Percentiles rank a stretch among this genome's conserved stretches.
Evolutionary conservation across 2,329 filamentous ascomycete genomes (phyloP).

Genomic region (Bretziella fagacearum): DNA sequence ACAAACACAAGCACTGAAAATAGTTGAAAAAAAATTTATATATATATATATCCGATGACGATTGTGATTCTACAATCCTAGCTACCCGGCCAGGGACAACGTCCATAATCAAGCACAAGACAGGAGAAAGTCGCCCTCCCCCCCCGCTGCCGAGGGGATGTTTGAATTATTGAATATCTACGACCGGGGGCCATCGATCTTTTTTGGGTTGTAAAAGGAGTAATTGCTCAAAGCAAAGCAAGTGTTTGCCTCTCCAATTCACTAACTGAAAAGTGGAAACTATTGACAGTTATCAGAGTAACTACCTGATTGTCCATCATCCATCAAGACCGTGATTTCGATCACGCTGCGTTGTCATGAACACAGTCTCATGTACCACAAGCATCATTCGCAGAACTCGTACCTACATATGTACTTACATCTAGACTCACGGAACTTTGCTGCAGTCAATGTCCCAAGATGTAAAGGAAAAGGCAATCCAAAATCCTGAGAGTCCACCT

Average conservation of each 20-base stretch:
- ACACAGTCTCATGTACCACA: too few relatives aligned
- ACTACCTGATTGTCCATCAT: too few relatives aligned
- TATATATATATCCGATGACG: neutral
- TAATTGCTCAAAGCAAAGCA: neutral
- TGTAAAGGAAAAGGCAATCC: too few relatives aligned
- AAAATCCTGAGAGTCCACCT: neutral
- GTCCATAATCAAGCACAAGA: neutral
- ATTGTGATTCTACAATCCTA: neutral
- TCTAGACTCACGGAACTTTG: too few relatives aligned
- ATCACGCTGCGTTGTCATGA: too few relatives aligned
- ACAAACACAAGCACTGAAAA: neutral
- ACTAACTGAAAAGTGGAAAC: too few relatives aligned
- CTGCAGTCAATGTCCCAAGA: too few relatives aligned
- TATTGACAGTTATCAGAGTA: neutral
- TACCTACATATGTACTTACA: too few relatives aligned
- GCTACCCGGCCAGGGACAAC: neutral
- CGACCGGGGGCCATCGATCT: neutral
- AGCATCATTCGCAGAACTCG: too few relatives aligned
- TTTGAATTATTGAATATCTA: slow-evolving; percentile 4
- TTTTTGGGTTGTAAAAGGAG: neutral
- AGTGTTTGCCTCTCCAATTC: neutral
- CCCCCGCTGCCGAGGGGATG: neutral
- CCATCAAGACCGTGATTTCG: too few relatives aligned
- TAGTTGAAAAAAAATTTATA: neutral
- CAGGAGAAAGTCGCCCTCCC: neutral